These are phyloP conservation scores for Ustilago vetiveriae DNA, from an alignment of 1,284 basidiomycete genomes.

Conservation along the genomic window DNA sequence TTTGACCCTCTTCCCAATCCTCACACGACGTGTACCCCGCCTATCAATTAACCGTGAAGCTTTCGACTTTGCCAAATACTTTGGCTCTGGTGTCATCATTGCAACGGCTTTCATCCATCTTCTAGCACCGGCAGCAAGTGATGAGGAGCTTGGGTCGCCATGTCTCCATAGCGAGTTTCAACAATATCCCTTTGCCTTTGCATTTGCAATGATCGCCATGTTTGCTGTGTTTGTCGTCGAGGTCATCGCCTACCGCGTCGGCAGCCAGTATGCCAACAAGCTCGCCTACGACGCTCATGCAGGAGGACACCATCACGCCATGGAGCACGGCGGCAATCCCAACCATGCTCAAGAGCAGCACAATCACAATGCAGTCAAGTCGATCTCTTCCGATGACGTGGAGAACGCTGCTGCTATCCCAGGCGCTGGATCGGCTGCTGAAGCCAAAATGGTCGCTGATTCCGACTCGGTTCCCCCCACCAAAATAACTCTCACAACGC, in stretches of 20 bases:
- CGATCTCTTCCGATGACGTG: slow-evolving; percentile 8
- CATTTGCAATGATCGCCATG: slow-evolving; percentile 62
- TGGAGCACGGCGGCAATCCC: slow-evolving; percentile 43
- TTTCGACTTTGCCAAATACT: slow-evolving; percentile 83
- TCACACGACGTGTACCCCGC: slow-evolving; percentile 73
- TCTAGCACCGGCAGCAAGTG: slow-evolving; percentile 48
- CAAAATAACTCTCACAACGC: slow-evolving; percentile 8
- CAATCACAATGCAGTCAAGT: slow-evolving; percentile 6
- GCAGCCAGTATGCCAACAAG: slow-evolving; percentile 39
- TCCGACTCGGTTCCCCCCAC: slow-evolving; percentile 2
- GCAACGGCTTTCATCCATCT: slow-evolving; percentile 75
- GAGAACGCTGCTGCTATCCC: slow-evolving; percentile 9
- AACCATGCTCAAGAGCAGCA: slow-evolving; percentile 3
- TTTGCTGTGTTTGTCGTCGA: slow-evolving; percentile 63
- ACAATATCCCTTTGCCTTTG: slow-evolving; percentile 58
- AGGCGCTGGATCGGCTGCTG: slow-evolving; percentile 10
- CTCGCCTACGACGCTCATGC: slow-evolving; percentile 64
- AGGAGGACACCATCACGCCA: slow-evolving; percentile 62
- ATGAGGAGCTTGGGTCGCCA: slow-evolving; percentile 54
- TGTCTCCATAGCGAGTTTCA: slow-evolving; percentile 59
- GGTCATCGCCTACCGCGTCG: slow-evolving; percentile 62
- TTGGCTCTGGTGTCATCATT: slow-evolving; percentile 79
- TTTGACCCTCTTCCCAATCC: slow-evolving; percentile 84
- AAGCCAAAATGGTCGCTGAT: slow-evolving; percentile 26
- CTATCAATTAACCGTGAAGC: slow-evolving; percentile 62